Conservation (phyloP, 1,284 basidiomycete genomes). For the Cryptococcus sp. region DNA sequence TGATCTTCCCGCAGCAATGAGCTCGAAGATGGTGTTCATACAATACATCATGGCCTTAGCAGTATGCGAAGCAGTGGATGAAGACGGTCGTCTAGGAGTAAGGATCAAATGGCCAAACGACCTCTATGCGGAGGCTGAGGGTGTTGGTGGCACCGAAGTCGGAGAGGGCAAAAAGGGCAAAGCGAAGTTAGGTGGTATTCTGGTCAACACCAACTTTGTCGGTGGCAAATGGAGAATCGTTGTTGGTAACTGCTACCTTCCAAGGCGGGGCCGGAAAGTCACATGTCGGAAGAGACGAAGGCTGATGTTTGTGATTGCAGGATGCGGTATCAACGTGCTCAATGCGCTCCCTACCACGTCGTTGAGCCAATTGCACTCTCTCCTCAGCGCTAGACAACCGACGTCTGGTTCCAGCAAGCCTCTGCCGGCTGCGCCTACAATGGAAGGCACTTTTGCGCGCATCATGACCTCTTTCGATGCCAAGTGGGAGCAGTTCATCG, state of each 20-base stretch:
- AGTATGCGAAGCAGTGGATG: conserved; percentile 71
- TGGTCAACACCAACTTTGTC: conserved; percentile 84
- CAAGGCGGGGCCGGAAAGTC: neutral
- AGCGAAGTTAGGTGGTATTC: conserved; percentile 81
- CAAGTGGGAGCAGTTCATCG: conserved; percentile 74
- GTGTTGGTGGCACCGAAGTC: conserved; percentile 46
- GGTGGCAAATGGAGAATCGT: conserved; percentile 73
- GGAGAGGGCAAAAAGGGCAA: conserved; percentile 55
- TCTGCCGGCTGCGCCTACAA: conserved; percentile 57
- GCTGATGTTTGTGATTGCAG: conserved; percentile 52
- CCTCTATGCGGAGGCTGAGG: conserved; percentile 68
- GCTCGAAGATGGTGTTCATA: conserved; percentile 80
- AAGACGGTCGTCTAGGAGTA: conserved; percentile 62
- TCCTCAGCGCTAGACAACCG: conserved; percentile 31
- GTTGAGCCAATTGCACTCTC: conserved; percentile 65
- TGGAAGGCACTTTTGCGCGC: conserved; percentile 74
- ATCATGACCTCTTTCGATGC: conserved; percentile 77
- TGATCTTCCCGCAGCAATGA: conserved; percentile 61
- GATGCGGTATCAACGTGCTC: conserved; percentile 86
- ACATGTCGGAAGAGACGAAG: neutral
- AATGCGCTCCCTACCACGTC: conserved; percentile 83
- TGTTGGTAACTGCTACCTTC: conserved; percentile 63
- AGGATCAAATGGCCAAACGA: conserved; percentile 98
- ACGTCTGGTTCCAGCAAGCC: conserved; percentile 26
- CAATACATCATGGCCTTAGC: conserved; percentile 92